These are phyloP conservation scores for Rossbeevera mucosa DNA, from an alignment of 768 basidiomycete species.

Conservation along the genomic window DNA sequence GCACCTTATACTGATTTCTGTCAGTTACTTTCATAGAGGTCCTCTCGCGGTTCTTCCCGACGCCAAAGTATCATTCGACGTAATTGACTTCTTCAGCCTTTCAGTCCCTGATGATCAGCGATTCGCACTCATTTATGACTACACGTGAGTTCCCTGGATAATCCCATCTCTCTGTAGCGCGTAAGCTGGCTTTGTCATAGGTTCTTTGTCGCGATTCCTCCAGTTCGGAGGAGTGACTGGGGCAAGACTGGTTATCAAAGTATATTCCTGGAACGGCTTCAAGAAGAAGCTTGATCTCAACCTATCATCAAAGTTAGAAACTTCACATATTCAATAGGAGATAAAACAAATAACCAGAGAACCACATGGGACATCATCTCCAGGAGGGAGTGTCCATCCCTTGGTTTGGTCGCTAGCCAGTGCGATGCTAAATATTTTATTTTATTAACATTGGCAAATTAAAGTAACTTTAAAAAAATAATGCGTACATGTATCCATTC, in stretches of 20 bases:
- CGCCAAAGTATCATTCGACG: constrained; percentile 17
- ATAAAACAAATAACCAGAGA: background rate
- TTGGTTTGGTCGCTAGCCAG: no score
- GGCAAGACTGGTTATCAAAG: no score
- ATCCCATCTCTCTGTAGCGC: background rate
- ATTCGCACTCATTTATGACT: constrained; percentile 17
- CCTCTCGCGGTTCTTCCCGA: background rate
- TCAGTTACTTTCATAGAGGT: constrained; percentile 1
- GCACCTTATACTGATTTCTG: background rate
- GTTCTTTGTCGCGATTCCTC: constrained; percentile 68
- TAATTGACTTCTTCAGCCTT: constrained; percentile 16
- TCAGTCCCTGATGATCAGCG: constrained; percentile 13
- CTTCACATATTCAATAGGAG: background rate
- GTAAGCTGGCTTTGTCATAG: constrained; percentile 1
- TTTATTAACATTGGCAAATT: no score
- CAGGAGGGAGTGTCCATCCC: no score
- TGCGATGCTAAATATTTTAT: background rate
- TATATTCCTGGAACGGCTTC: no score
- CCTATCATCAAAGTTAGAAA: background rate
- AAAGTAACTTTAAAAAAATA: background rate
- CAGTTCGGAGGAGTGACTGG: constrained; percentile 49
- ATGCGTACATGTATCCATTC: background rate
- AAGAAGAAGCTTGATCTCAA: background rate
- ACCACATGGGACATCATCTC: no score
- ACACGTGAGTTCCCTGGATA: constrained; percentile 7